A percentile compares a stretch with the other conserved stretches of the same genome.
phyloP scores from a whole-genome alignment of 169 alveolate species.

The Toxoplasma gondii region DNA sequence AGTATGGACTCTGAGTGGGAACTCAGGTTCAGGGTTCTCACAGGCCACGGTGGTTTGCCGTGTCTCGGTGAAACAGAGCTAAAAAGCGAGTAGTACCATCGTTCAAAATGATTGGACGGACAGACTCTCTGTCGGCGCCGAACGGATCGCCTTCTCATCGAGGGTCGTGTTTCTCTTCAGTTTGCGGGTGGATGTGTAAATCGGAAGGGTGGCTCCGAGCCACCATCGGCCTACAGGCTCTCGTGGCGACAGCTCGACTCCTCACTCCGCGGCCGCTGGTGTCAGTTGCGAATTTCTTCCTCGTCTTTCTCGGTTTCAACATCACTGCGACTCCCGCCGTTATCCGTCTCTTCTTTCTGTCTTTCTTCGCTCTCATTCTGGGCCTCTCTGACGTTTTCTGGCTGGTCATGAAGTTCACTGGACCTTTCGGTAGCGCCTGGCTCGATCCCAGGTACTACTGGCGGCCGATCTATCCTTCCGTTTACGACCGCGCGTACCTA shows the following conservation, averaged over 20 bases:
- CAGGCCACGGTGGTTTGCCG: no score
- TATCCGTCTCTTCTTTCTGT: constrained; percentile 42
- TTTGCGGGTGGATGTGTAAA: constrained; percentile 18
- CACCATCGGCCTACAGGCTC: background rate
- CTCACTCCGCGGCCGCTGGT: constrained; percentile 61
- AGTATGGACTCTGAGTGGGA: no score
- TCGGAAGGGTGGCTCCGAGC: constrained; percentile 20
- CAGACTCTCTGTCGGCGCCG: background rate
- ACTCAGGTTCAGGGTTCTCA: no score
- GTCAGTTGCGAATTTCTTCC: constrained; percentile 39
- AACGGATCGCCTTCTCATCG: background rate
- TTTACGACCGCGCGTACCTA: constrained; percentile 14
- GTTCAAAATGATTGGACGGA: background rate
- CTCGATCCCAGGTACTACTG: constrained; percentile 65
- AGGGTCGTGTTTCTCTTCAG: background rate
- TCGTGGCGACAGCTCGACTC: constrained; percentile 40
- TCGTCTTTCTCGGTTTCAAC: constrained; percentile 47
- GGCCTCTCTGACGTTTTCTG: constrained; percentile 56
- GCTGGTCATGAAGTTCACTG: constrained; percentile 62
- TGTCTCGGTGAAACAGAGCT: no score
- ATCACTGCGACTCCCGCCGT: constrained; percentile 34
- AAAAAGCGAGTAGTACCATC: no score
- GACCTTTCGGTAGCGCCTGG: constrained; percentile 62
- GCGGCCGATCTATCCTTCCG: constrained; percentile 47
- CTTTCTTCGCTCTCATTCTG: constrained; percentile 36